Evolutionary conservation across 306 rosid species (phyloP), one percentile per base, ranked within the genome.

Genomic region (Sechiopsis laciniata): DNA sequence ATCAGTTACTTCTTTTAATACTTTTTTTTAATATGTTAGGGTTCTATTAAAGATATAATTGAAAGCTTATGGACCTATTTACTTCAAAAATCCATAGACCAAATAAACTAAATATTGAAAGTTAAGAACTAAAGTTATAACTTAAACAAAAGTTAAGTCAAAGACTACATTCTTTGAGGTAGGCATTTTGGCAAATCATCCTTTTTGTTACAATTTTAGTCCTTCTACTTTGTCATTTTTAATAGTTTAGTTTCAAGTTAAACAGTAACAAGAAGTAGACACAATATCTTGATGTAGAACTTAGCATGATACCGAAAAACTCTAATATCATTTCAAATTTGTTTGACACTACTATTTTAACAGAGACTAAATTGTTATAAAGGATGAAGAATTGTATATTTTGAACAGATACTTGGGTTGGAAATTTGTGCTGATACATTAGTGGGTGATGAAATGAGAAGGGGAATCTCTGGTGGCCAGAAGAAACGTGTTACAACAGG

Each of bases 401-500:
- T 62, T 12, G 67, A 80, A 80, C 54, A 93, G 98, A 82, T 90
- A 19, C 79, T 93, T 72, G 98, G 98, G 66, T 78, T 93, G 80
- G 98, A 93, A 61, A 57, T 80, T 12, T 93, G 98, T 79, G 88
- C 97, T 48, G 91, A 93, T 68, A 90, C 87, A 20, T 74, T 87
- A 74, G 90, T 93, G 19, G 98, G 98, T 51, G 83, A 86, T 79
- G 87, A 82, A 13, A 88, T 88, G 94, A 26, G 84, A 73, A 82
- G 98, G 1, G 98, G 98, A 21, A 86, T 93, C 26, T 93, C 98
- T 9, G 98, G 98, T 42, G 98, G 98, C 17, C 88, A 93, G 74
- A 88, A 87, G 78, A 93, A 93, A 78, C 83, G 98, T 8, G 84
- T 93, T 2, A 93, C 98, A 1, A 88, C 90, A 0, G 87, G 90